Conservation (phyloP, 192 early-diverging fungal genomes). For the Lunasporangiospora selenospora region DNA sequence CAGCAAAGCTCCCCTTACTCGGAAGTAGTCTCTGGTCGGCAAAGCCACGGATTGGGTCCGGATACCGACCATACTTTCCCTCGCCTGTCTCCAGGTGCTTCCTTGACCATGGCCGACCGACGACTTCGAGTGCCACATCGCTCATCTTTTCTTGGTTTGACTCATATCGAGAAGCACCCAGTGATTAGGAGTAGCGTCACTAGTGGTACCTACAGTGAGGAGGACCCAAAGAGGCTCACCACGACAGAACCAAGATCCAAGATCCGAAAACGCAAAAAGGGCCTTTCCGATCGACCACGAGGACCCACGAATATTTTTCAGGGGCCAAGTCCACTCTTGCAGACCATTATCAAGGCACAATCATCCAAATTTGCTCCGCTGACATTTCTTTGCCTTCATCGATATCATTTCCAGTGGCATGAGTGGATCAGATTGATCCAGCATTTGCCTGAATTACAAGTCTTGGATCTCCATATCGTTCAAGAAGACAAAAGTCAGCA, state of each 20-base stretch:
- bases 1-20: no score
- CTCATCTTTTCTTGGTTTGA: no score
- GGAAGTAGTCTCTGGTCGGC: no score
- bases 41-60: no score
- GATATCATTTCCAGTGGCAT: conserved; percentile 22
- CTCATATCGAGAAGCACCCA: no score
- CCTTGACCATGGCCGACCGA: no score
- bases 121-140: no score
- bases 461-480: conserved; percentile 16
- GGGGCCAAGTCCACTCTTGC: conserved; percentile 14
- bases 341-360: conserved; percentile 10
- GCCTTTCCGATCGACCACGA: not conserved
- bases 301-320: not conserved
- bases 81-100: no score
- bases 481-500: no score
- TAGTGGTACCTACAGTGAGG: no score
- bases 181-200: no score
- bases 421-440: conserved; percentile 27
- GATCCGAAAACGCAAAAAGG: not conserved
- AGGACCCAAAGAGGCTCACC: not conserved
- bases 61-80: no score
- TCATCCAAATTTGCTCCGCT: conserved; percentile 4
- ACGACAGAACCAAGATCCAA: not conserved
- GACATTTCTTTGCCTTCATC: conserved; percentile 14
- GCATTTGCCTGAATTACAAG: conserved; percentile 9